A percentile compares a stretch with the other conserved stretches of the same genome.
These are phyloP conservation scores for Teratosphaeria nubilosa DNA, from an alignment of 2,329 filamentous ascomycete species.

Conservation along the genomic window DNA sequence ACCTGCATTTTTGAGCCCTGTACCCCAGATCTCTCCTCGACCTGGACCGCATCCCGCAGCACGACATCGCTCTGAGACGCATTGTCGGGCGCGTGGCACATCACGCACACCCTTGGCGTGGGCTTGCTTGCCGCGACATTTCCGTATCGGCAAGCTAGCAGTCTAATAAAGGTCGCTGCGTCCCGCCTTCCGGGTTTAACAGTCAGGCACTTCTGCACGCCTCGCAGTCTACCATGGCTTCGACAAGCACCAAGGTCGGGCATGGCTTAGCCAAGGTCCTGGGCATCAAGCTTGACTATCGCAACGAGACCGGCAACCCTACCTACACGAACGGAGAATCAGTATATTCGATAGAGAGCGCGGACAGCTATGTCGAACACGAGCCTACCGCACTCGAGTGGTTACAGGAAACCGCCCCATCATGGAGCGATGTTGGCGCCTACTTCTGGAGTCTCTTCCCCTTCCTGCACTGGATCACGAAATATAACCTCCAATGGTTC, in stretches of 20 bases:
- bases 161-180: background rate
- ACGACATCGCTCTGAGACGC: background rate
- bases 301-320: constrained; percentile 44
- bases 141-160: background rate
- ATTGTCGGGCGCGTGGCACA: background rate
- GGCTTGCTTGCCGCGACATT: background rate
- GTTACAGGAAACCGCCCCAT: constrained; percentile 55
- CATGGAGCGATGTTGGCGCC: constrained; percentile 38
- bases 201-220: background rate
- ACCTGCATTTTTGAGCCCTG: background rate
- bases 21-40: background rate
- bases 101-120: background rate
- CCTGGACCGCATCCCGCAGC: background rate
- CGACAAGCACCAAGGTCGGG: constrained; percentile 49
- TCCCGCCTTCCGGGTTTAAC: background rate
- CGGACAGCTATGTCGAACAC: constrained; percentile 72
- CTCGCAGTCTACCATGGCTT: constrained; percentile 16
- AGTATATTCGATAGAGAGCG: constrained; percentile 60
- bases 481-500: constrained; percentile 86
- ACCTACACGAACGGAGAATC: constrained; percentile 65
- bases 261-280: constrained; percentile 67
- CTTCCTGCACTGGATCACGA: constrained; percentile 76
- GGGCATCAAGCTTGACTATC: constrained; percentile 69
- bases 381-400: constrained; percentile 68
- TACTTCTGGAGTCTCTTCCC: constrained; percentile 74